Percentiles rank a stretch among this genome's conserved stretches.
Conservation (phyloP, 2,329 filamentous ascomycete genomes). For the Fusarium sambucinum region DNA sequence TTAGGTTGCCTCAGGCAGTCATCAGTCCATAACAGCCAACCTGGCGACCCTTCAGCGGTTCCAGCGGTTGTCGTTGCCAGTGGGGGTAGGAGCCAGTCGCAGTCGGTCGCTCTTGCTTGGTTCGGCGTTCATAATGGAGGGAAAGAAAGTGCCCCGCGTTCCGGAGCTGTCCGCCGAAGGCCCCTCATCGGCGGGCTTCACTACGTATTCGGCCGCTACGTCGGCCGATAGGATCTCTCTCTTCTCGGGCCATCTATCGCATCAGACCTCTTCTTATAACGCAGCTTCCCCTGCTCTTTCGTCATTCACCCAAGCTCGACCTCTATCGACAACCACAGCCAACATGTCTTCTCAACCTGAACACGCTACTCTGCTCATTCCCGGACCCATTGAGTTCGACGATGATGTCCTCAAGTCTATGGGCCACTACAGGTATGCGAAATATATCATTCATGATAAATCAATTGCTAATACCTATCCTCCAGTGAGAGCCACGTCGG, state of each 20-base stretch:
- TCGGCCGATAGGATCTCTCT: slow-evolving; percentile 50
- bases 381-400: slow-evolving; percentile 97
- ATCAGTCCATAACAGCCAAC: slow-evolving; percentile 21
- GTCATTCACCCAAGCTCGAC: slow-evolving; percentile 34
- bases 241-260: slow-evolving; percentile 45
- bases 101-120: slow-evolving; percentile 39
- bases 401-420: slow-evolving; percentile 96
- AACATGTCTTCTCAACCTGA: slow-evolving; percentile 72
- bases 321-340: slow-evolving; percentile 45
- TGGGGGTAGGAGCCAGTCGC: slow-evolving; percentile 35
- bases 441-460: background rate
- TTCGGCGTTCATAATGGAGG: slow-evolving; percentile 47
- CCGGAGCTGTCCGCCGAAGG: slow-evolving; percentile 47
- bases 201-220: slow-evolving; percentile 41
- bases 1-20: slow-evolving; percentile 16
- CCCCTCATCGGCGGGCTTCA: slow-evolving; percentile 48
- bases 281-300: slow-evolving; percentile 28
- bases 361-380: slow-evolving; percentile 86
- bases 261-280: slow-evolving; percentile 35
- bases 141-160: slow-evolving; percentile 48
- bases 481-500: slow-evolving; percentile 92
- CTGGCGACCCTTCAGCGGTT: slow-evolving; percentile 43
- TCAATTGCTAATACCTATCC: slow-evolving; percentile 14
- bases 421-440: slow-evolving; percentile 82
- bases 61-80: slow-evolving; percentile 27